Evolutionary conservation across 2,329 filamentous ascomycete species (phyloP), one percentile per base, ranked within the genome.

Genomic region (Scortechinia acanthostroma): DNA sequence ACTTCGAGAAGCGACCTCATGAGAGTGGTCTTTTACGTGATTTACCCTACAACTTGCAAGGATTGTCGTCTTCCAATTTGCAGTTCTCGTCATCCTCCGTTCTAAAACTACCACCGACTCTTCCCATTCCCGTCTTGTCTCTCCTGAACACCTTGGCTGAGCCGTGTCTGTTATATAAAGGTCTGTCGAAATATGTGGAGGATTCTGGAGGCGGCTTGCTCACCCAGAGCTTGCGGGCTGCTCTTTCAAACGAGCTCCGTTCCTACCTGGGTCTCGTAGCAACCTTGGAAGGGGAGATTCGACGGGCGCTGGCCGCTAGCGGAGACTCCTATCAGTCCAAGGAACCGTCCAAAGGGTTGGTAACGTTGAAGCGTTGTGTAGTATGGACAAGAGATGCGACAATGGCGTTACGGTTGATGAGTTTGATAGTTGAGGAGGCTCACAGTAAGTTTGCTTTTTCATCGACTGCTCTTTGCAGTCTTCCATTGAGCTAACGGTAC

Each of bases 331-430:
- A 71, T 2, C 77, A 94, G 45, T 85, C 88, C 4, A 93, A 91
- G 55, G 84, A 88, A 1, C 90, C 91, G 2, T 6, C 6, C 10
- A 40, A 40, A 17, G 35, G 35, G 6, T 13, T 13, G 6, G 91
- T 98, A 14, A 98, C 93, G 0, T 69, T 98, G 43, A 97, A 97
- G 62, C 76, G 93, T 59, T 97, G 91, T 55, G 86, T 98, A 2
- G 86, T 98, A 20, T 98, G 94, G 94, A 97, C 91, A 5, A 80
- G 91, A 53, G 94, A 98, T 62, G 89, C 93, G 4, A 98, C 93
- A 1, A 94, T 97, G 84, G 93, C 91, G 1, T 66, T 98, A 53
- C 81, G 93, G 15, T 70, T 98, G 46, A 91, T 98, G 86, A 94
- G 88, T 55, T 64, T 95, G 47, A 95, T 98, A 56, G 89, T 94